These are phyloP conservation scores for Nepenthes gracilis DNA, from an alignment of 148 eudicot genomes.

Conservation along the genomic window DNA sequence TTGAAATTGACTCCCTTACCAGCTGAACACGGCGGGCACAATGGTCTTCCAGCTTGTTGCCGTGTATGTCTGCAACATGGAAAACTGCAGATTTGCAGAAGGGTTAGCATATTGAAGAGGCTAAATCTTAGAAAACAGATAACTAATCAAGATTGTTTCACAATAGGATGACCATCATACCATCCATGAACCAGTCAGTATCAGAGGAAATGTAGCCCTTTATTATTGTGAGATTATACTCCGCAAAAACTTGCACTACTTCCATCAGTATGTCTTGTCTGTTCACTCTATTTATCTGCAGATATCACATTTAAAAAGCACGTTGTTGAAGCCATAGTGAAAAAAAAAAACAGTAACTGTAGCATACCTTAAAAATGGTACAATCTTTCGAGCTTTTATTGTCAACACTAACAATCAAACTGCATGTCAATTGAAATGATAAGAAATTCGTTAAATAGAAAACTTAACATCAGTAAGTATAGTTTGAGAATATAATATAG, in stretches of 20 bases:
- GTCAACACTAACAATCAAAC: conserved; percentile 52
- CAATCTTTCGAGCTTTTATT: conserved; percentile 44
- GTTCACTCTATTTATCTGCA: conserved; percentile 54
- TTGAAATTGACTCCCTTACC: conserved; percentile 15
- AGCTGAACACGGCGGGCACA: conserved; percentile 40
- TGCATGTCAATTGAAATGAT: conserved; percentile 26
- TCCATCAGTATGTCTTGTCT: conserved; percentile 51
- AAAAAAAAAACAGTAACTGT: background rate
- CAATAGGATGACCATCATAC: conserved; percentile 10
- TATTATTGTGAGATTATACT: conserved; percentile 44
- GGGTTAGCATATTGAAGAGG: background rate
- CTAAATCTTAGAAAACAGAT: background rate
- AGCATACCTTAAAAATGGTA: conserved; percentile 44
- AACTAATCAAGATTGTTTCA: background rate
- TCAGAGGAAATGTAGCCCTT: conserved; percentile 67
- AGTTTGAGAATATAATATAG: too few species aligned
- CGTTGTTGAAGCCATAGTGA: background rate
- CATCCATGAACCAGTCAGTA: conserved; percentile 73
- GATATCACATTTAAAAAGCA: background rate
- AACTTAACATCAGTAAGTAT: too few species aligned
- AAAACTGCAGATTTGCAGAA: conserved; percentile 30
- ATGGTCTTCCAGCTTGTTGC: conserved; percentile 46
- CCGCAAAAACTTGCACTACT: conserved; percentile 56
- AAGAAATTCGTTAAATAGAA: too few species aligned
- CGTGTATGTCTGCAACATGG: conserved; percentile 56